phyloP scores from a whole-genome alignment of 306 rosid genomes.

The Quercus rubra region DNA sequence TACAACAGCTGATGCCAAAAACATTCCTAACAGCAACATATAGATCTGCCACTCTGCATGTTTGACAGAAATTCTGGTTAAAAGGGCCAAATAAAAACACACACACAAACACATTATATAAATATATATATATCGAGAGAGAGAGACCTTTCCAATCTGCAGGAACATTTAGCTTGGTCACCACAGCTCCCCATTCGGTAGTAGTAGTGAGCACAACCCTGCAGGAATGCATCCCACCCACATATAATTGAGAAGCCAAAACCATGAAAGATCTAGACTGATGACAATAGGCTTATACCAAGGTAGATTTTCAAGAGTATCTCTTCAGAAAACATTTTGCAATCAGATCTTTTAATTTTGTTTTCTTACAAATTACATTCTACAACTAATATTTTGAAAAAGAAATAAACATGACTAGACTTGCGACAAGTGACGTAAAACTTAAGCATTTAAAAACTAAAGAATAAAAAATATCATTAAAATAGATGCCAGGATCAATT shows the following conservation, averaged over 20 bases:
- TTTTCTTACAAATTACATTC: not conserved
- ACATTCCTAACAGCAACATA: slow-evolving; percentile 64
- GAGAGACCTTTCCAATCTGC: slow-evolving; percentile 91
- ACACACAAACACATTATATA: not conserved
- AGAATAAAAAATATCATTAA: not conserved
- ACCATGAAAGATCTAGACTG: not conserved
- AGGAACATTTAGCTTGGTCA: slow-evolving; percentile 84
- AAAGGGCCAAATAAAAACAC: not conserved
- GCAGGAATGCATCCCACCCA: slow-evolving; percentile 12
- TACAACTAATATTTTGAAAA: not conserved
- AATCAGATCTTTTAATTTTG: not conserved
- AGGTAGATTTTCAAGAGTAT: not conserved
- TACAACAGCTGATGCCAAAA: slow-evolving; percentile 64
- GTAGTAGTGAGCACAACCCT: slow-evolving; percentile 83
- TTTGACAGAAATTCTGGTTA: slow-evolving; percentile 15
- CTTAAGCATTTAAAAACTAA: not conserved
- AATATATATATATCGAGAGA: not conserved
- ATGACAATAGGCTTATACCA: not conserved
- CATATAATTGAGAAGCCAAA: slow-evolving; percentile 14
- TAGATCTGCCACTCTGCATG: slow-evolving; percentile 99
- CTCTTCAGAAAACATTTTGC: not conserved
- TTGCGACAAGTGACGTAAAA: not conserved
- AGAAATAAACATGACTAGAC: not conserved
- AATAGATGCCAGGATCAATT: not conserved
- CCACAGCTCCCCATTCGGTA: slow-evolving; percentile 82